These are phyloP conservation scores for Suillus ampliporus DNA, from an alignment of 768 basidiomycete genomes.

Conservation along the genomic window DNA sequence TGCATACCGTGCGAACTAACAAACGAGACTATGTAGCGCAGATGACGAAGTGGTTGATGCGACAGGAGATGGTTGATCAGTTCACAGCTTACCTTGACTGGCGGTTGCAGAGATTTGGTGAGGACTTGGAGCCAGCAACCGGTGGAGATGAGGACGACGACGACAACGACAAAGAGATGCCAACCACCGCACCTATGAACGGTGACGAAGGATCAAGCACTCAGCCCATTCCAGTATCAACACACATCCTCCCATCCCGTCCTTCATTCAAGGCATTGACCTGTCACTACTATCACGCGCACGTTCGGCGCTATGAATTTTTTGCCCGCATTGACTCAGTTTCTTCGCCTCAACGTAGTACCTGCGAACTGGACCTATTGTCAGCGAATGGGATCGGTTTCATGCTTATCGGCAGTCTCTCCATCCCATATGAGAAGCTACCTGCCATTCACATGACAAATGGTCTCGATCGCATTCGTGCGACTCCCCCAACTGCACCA, in stretches of 20 bases:
- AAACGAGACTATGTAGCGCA: slow-evolving; percentile 6
- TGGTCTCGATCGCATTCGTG: neutral
- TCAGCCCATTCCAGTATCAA: neutral
- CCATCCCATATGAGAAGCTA: neutral
- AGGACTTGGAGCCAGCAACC: neutral
- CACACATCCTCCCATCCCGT: neutral
- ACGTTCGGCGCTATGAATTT: neutral
- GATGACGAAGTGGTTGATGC: slow-evolving; percentile 15
- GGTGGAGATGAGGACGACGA: neutral
- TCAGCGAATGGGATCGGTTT: neutral
- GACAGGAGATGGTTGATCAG: slow-evolving; percentile 22
- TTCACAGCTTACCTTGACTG: slow-evolving; percentile 37
- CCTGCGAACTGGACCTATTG: neutral
- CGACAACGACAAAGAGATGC: too few relatives aligned
- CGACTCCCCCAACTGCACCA: neutral
- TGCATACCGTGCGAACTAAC: neutral
- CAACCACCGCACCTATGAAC: too few relatives aligned
- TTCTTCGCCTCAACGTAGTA: neutral
- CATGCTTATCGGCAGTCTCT: neutral
- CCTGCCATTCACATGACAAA: neutral
- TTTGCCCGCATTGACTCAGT: neutral
- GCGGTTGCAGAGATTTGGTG: slow-evolving; percentile 4
- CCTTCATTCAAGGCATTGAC: neutral
- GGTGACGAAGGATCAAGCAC: too few relatives aligned
- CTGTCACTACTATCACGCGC: neutral